Base-by-base conservation (phyloP, 441 rosid genomes). In the Erodium texanum region DNA sequence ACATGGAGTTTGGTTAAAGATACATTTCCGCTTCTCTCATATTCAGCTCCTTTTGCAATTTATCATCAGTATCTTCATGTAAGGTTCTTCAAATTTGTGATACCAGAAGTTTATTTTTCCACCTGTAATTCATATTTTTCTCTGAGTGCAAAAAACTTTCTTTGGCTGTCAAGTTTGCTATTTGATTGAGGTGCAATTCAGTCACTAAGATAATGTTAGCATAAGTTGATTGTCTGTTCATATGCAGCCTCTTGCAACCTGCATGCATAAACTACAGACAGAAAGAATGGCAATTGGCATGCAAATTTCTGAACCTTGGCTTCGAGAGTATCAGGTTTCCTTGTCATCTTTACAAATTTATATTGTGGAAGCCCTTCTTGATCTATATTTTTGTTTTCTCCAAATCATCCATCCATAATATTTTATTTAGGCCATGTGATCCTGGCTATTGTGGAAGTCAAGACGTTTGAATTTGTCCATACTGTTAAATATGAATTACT, bases 51-150 rank as follows among this genome's bases (percentile, higher is more conserved):
- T 16, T 89, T 91, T 65, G 96, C 34, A 29, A 86, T 91, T 32
- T 91, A 89, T 75, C 97, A 91, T 77, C 98, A 89, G 75, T 89
- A 89, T 85, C 85, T 93, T 70, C 96, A 89, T 93, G 98, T 92
- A 56, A 59, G 16, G 34, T 0, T 29, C 34, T 29, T 29, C 34
- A n/a, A 71, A 59, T 41, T 18, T 18, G 3, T n/a, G 9, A 36
- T 24, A 16, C 59, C 5, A 52, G 19, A 7, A 18, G 15, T 41
- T 41, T 12, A 52, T n/a, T 52, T 52, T 5, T 16, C 4, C 8
- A 52, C 22, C 16, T 18, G 23, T n/a, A 16, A n/a, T 50, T n/a
- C 58, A 52, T 52, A 16, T 3, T 52, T 16, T 52, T 15, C 59
- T 41, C 59, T 5, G 59, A 52, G 20, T 45, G n/a, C 36, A 41